Percentiles rank a stretch among this genome's conserved stretches.
These are phyloP conservation scores for Skeletonema costatum DNA, from an alignment of 108 stramenopile genomes.

Conservation along the genomic window DNA sequence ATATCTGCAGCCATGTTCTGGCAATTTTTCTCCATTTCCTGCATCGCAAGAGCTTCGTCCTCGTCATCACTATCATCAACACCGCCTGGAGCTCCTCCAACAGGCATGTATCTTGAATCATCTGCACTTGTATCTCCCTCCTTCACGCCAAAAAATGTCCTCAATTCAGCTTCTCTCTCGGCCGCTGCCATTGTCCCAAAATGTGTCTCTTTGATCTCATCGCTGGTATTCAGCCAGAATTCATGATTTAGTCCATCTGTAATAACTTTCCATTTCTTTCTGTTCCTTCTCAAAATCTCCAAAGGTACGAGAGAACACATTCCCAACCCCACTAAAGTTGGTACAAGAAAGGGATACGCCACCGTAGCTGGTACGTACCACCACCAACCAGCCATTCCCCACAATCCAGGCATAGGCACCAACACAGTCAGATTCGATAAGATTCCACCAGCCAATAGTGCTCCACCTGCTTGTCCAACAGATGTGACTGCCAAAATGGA, in stretches of 20 bases:
- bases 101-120: slow-evolving; percentile 50
- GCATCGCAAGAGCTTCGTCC: slow-evolving; percentile 44
- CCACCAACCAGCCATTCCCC: slow-evolving; percentile 56
- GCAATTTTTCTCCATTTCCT: slow-evolving; percentile 37
- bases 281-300: slow-evolving; percentile 47
- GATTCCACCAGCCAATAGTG: slow-evolving; percentile 48
- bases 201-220: slow-evolving; percentile 42
- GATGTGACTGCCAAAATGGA: slow-evolving; percentile 48
- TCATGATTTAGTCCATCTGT: slow-evolving; percentile 54
- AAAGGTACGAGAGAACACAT: slow-evolving; percentile 47
- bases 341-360: slow-evolving; percentile 55
- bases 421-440: slow-evolving; percentile 44
- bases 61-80: slow-evolving; percentile 40
- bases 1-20: slow-evolving; percentile 37
- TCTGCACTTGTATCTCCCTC: slow-evolving; percentile 33
- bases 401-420: slow-evolving; percentile 55
- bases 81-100: slow-evolving; percentile 35
- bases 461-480: slow-evolving; percentile 56
- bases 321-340: slow-evolving; percentile 48
- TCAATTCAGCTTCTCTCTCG: slow-evolving; percentile 46
- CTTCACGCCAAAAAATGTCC: slow-evolving; percentile 46
- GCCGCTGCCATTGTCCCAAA: slow-evolving; percentile 47
- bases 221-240: slow-evolving; percentile 42
- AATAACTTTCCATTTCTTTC: slow-evolving; percentile 50
- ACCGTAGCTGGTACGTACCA: slow-evolving; percentile 62